Evolutionary conservation across 371 early-diverging fungal species (phyloP).

Genomic region (Rhizopus microsporus): DNA sequence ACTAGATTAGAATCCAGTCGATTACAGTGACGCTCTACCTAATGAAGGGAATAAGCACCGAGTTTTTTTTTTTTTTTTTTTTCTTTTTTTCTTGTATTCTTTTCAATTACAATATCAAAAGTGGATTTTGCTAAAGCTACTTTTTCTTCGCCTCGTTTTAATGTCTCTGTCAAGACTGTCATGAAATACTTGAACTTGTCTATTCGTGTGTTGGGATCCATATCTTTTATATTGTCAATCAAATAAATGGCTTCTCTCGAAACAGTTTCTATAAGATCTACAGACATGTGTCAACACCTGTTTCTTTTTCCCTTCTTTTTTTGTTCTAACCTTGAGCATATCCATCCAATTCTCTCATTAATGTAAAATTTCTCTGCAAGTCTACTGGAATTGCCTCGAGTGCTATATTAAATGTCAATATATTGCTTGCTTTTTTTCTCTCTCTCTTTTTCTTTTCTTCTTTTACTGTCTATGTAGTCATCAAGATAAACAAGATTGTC

Average conservation of each 20-base stretch:
- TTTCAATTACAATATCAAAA: slow-evolving; percentile 75
- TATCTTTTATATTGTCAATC: slow-evolving; percentile 48
- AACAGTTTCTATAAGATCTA: slow-evolving; percentile 62
- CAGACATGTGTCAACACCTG: neutral
- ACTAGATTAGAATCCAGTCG: slow-evolving; percentile 47
- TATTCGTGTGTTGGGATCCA: slow-evolving; percentile 55
- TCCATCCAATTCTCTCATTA: slow-evolving; percentile 91
- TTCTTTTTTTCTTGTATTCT: neutral
- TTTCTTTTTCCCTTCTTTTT: neutral
- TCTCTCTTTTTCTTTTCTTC: neutral
- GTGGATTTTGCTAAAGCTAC: slow-evolving; percentile 86
- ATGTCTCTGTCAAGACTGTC: slow-evolving; percentile 61
- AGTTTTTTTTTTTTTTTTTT: neutral
- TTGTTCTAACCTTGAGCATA: slow-evolving; percentile 76
- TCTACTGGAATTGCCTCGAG: slow-evolving; percentile 90
- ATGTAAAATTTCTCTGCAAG: slow-evolving; percentile 85
- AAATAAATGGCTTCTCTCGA: slow-evolving; percentile 56
- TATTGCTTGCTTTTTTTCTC: neutral
- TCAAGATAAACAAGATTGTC: slow-evolving; percentile 70
- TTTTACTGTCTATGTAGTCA: slow-evolving; percentile 85
- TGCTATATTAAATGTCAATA: slow-evolving; percentile 40
- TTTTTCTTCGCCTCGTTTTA: slow-evolving; percentile 89
- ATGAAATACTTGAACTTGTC: slow-evolving; percentile 62
- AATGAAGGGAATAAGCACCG: neutral
- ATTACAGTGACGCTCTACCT: slow-evolving; percentile 35